Percentiles rank a stretch among this genome's conserved stretches.
These are phyloP conservation scores for Hymenoscyphus scutula DNA, from an alignment of 2,329 filamentous ascomycete species.

Conservation along the genomic window DNA sequence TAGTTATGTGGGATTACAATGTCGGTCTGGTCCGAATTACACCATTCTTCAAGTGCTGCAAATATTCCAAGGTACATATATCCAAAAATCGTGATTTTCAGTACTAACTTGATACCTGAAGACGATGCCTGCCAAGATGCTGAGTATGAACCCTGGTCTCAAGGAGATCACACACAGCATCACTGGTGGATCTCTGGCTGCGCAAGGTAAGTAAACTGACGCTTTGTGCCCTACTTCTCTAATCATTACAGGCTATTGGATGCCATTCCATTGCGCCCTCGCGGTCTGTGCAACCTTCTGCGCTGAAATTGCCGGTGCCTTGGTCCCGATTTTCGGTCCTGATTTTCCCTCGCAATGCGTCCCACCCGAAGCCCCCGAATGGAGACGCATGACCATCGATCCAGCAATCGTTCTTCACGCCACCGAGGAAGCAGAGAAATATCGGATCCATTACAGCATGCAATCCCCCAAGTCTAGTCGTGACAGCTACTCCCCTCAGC, in stretches of 20 bases:
- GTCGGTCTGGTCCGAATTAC: conserved; percentile 91
- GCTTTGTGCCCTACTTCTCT: conserved; percentile 17
- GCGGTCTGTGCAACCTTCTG: conserved; percentile 91
- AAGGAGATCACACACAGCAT: conserved; percentile 91
- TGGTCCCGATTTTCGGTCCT: conserved; percentile 88
- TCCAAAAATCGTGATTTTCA: conserved; percentile 1
- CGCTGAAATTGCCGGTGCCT: conserved; percentile 73
- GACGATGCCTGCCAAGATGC: conserved; percentile 86
- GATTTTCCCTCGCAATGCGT: conserved; percentile 74
- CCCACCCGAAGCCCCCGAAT: conserved; percentile 59
- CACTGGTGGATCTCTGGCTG: conserved; percentile 84
- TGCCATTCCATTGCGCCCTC: conserved; percentile 83
- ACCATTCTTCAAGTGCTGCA: conserved; percentile 87
- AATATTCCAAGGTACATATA: conserved; percentile 74
- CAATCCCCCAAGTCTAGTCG: conserved; percentile 25
- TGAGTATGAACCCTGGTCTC: conserved; percentile 74
- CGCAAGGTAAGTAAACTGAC: conserved; percentile 64
- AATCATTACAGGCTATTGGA: conserved; percentile 79
- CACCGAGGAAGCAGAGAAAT: conserved; percentile 47
- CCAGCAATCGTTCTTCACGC: conserved; percentile 52
- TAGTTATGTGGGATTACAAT: conserved; percentile 97
- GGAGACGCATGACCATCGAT: conserved; percentile 65
- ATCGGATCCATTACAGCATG: conserved; percentile 36
- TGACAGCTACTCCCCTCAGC: conserved; percentile 32
- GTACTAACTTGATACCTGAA: conserved; percentile 41